Conservation (phyloP, 164 flowering plant species). For the Berberis vulgaris region DNA sequence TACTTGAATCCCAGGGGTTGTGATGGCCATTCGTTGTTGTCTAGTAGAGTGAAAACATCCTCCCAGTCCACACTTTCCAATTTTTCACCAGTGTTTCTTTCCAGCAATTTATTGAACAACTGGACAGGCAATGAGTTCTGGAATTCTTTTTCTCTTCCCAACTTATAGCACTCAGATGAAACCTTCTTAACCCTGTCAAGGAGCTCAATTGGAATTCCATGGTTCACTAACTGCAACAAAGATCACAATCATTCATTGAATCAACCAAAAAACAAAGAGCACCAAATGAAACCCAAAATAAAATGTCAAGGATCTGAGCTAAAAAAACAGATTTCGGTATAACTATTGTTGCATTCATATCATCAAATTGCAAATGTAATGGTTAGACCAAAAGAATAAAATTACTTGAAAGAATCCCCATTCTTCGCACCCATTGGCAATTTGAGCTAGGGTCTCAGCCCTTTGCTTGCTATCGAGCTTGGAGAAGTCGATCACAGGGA, state of each 20-base stretch:
- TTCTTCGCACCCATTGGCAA: slow-evolving; percentile 62
- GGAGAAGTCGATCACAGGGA: slow-evolving; percentile 89
- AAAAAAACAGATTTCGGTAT: no score
- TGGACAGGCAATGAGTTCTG: slow-evolving; percentile 34
- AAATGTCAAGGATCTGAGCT: no score
- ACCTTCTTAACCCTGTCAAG: slow-evolving; percentile 80
- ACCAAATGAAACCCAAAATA: background rate
- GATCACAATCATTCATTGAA: background rate
- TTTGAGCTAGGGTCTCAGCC: slow-evolving; percentile 46
- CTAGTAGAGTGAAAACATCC: slow-evolving; percentile 61
- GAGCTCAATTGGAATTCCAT: slow-evolving; percentile 76
- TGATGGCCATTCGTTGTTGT: slow-evolving; percentile 59
- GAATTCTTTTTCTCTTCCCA: slow-evolving; percentile 63
- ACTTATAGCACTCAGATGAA: slow-evolving; percentile 48
- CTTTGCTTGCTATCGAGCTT: slow-evolving; percentile 67
- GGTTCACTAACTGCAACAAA: slow-evolving; percentile 66
- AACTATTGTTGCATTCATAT: background rate
- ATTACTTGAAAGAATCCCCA: slow-evolving; percentile 92
- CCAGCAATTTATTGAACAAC: slow-evolving; percentile 43
- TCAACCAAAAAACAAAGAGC: background rate
- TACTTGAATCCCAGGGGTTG: slow-evolving; percentile 59
- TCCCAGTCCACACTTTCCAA: slow-evolving; percentile 77
- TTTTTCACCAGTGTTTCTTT: slow-evolving; percentile 31
- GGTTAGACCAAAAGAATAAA: background rate
- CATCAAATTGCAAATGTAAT: background rate